These are phyloP conservation scores for Chimonanthus praecox DNA, from an alignment of 164 flowering plant species.

Conservation along the genomic window DNA sequence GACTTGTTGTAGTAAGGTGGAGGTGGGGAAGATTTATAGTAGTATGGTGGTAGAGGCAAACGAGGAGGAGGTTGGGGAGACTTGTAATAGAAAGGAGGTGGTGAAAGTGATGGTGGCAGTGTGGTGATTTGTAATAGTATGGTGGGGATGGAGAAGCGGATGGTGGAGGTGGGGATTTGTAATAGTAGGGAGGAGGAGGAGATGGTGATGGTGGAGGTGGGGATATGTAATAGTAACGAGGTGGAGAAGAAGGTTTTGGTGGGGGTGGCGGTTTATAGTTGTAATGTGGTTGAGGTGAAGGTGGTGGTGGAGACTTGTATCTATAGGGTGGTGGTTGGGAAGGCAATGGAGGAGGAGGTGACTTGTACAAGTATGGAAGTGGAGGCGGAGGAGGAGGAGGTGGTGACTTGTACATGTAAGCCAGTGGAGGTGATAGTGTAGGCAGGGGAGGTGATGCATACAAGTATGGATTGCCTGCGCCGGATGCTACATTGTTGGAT, in stretches of 20 bases:
- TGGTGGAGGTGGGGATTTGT: slow-evolving; percentile 20
- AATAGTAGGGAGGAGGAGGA: neutral
- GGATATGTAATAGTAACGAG: slow-evolving; percentile 32
- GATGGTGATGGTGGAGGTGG: slow-evolving; percentile 28
- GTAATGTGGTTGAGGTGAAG: neutral
- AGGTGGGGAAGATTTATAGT: slow-evolving; percentile 25
- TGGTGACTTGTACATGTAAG: slow-evolving; percentile 32
- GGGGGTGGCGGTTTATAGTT: neutral
- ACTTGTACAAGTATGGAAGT: slow-evolving; percentile 17
- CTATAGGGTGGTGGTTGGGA: slow-evolving; percentile 29
- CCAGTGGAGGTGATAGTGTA: slow-evolving; percentile 22
- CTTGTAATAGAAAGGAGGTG: slow-evolving; percentile 28
- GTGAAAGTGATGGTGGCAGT: slow-evolving; percentile 30
- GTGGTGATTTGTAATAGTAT: slow-evolving; percentile 17
- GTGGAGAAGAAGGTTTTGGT: slow-evolving; percentile 19
- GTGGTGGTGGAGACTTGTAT: slow-evolving; percentile 39
- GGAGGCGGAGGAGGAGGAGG: slow-evolving; percentile 28
- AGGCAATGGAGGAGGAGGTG: slow-evolving; percentile 32
- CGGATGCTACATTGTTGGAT: neutral
- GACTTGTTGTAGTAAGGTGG: slow-evolving; percentile 14
- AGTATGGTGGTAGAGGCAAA: slow-evolving; percentile 20
- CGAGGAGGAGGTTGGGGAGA: slow-evolving; percentile 35
- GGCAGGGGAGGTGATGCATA: slow-evolving; percentile 40
- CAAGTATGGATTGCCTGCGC: neutral
- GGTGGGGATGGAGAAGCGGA: neutral